phyloP scores from a whole-genome alignment of 768 basidiomycete species.

The Mycena belliarum region DNA sequence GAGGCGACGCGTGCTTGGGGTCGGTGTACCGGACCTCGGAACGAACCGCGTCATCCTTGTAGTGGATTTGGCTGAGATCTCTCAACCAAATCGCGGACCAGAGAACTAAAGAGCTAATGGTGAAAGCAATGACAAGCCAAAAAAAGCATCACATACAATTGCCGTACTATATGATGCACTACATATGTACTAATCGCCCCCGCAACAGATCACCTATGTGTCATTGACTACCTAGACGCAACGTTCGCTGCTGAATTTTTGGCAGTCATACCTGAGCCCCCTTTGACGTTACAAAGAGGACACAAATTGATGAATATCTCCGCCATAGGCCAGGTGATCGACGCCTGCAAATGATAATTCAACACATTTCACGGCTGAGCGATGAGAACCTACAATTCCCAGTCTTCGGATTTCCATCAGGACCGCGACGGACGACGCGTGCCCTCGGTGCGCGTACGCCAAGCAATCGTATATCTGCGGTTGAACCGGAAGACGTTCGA shows the following conservation, averaged over 20 bases:
- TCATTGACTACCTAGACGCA: constrained; percentile 4
- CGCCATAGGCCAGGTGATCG: constrained; percentile 73
- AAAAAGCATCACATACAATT: neutral
- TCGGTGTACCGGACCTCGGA: too few species aligned
- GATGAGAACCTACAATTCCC: constrained; percentile 55
- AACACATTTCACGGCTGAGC: neutral
- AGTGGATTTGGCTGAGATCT: too few species aligned
- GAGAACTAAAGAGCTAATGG: neutral
- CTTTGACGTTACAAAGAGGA: constrained; percentile 42
- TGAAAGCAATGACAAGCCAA: neutral
- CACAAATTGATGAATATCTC: constrained; percentile 67
- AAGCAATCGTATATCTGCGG: constrained; percentile 70
- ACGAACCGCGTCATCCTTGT: too few species aligned
- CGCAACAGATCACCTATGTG: neutral
- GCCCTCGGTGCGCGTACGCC: constrained; percentile 64
- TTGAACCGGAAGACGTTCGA: constrained; percentile 65
- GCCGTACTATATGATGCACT: neutral
- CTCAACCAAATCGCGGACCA: too few species aligned
- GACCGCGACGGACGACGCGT: constrained; percentile 55
- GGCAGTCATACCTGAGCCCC: constrained; percentile 2
- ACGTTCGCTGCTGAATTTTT: constrained; percentile 6
- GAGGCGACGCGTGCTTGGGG: too few species aligned
- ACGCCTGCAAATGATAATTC: constrained; percentile 42
- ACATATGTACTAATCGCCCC: too few species aligned
- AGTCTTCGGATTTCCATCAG: constrained; percentile 55